These are phyloP conservation scores for Lipomyces sp. DNA, from an alignment of 805 yeast genomes.

Conservation along the genomic window DNA sequence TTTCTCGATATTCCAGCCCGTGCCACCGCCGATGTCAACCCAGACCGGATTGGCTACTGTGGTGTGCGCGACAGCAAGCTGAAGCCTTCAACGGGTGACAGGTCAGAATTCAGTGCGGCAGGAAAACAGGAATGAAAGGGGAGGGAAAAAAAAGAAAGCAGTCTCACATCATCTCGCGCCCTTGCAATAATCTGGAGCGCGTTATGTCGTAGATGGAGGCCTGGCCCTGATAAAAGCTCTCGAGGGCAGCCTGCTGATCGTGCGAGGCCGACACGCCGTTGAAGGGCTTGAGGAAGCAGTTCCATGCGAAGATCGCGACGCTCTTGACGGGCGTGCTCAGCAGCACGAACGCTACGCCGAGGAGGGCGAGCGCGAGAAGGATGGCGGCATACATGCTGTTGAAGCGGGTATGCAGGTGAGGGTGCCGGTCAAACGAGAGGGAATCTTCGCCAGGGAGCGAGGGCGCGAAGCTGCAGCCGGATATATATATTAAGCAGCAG, in stretches of 20 bases:
- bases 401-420: conserved; percentile 1
- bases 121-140: too few relatives aligned
- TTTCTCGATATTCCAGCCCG: conserved; percentile 75
- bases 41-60: conserved; percentile 50
- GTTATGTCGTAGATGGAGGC: conserved; percentile 75
- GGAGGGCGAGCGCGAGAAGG: conserved; percentile 11
- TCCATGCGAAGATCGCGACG: conserved; percentile 41
- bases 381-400: conserved; percentile 1
- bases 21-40: conserved; percentile 85
- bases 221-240: conserved; percentile 69
- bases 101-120: too few relatives aligned
- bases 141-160: conserved; percentile 32
- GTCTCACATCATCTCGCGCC: conserved; percentile 60
- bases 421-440: too few relatives aligned
- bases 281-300: conserved; percentile 62
- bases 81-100: too few relatives aligned
- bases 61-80: conserved; percentile 14
- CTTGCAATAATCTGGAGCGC: conserved; percentile 61
- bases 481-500: too few relatives aligned
- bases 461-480: too few relatives aligned
- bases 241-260: conserved; percentile 60
- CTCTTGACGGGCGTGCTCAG: conserved; percentile 13
- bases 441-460: too few relatives aligned
- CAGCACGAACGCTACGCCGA: conserved; percentile 12
- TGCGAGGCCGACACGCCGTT: conserved; percentile 36